Evolutionary conservation across 306 rosid species (phyloP).

Genomic region (Ormosia emarginata): DNA sequence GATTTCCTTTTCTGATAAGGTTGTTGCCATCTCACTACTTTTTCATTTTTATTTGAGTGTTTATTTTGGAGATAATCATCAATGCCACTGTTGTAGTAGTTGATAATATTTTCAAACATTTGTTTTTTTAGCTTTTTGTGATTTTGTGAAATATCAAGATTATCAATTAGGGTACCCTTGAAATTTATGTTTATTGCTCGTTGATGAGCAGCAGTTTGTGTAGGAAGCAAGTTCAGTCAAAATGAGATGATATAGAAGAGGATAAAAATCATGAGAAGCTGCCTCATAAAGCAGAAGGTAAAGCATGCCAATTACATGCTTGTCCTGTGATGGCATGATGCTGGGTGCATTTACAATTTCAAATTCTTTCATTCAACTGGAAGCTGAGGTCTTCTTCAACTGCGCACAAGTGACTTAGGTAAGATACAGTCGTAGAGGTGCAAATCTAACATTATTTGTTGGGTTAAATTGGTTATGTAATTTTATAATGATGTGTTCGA

Average conservation of each 20-base stretch:
- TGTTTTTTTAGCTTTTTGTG: neutral
- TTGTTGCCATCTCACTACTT: neutral
- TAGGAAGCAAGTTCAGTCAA: constrained; percentile 1
- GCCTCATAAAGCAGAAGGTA: neutral
- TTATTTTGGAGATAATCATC: neutral
- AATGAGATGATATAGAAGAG: neutral
- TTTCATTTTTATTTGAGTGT: neutral
- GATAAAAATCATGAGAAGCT: constrained; percentile 18
- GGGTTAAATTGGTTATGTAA: constrained; percentile 22
- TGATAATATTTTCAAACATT: neutral
- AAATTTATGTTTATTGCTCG: neutral
- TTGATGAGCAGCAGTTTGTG: constrained; percentile 13
- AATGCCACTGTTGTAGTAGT: neutral
- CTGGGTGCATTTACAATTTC: constrained; percentile 15
- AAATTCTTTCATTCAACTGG: constrained; percentile 7
- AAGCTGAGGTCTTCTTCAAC: constrained; percentile 10
- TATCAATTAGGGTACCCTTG: neutral
- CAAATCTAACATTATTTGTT: neutral
- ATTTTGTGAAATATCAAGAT: constrained; percentile 9
- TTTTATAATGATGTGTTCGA: constrained; percentile 1
- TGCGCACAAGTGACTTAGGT: neutral
- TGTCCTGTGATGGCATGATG: constrained; percentile 20
- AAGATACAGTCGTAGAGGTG: neutral
- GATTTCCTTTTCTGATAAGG: neutral
- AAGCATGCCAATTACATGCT: constrained; percentile 2